A percentile compares a stretch with the other conserved stretches of the same genome.
These are phyloP conservation scores for Alloteropsis semialata DNA, from an alignment of 176 grass and related monocot genomes.

Conservation along the genomic window DNA sequence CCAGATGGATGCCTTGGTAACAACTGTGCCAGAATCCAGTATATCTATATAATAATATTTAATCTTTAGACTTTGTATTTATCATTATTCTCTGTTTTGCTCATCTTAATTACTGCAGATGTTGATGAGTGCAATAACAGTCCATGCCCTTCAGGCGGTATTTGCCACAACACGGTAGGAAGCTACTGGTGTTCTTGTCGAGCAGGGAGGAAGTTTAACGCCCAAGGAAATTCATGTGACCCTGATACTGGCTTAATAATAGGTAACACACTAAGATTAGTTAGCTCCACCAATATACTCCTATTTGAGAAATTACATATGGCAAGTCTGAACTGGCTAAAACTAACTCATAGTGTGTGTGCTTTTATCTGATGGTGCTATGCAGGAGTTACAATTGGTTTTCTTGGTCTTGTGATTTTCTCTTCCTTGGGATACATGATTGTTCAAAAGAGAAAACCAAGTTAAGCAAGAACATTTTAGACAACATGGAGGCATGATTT, in stretches of 20 bases:
- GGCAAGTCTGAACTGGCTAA: not conserved
- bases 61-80: not conserved
- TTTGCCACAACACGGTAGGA: constrained; percentile 3
- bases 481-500: constrained; percentile 21
- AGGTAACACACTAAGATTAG: not conserved
- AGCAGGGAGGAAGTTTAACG: not conserved
- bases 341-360: too few species aligned
- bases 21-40: too few species aligned
- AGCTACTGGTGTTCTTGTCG: constrained; percentile 17
- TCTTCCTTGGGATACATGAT: not conserved
- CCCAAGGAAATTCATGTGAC: not conserved
- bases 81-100: not conserved
- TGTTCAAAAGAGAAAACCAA: constrained; percentile 22
- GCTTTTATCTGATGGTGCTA: not conserved
- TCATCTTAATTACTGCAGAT: not conserved
- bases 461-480: constrained; percentile 31
- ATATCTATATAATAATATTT: too few species aligned
- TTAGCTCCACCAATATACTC: not conserved
- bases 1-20: constrained; percentile 18
- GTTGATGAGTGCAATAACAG: constrained; percentile 9
- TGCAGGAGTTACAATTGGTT: not conserved
- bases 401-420: not conserved
- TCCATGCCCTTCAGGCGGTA: constrained; percentile 9
- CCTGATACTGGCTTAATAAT: not conserved
- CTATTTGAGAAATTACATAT: not conserved